Evolutionary conservation across 768 basidiomycete genomes (phyloP), one percentile per base, ranked within the genome.

Genomic region (Mycena olivaceomarginata): DNA sequence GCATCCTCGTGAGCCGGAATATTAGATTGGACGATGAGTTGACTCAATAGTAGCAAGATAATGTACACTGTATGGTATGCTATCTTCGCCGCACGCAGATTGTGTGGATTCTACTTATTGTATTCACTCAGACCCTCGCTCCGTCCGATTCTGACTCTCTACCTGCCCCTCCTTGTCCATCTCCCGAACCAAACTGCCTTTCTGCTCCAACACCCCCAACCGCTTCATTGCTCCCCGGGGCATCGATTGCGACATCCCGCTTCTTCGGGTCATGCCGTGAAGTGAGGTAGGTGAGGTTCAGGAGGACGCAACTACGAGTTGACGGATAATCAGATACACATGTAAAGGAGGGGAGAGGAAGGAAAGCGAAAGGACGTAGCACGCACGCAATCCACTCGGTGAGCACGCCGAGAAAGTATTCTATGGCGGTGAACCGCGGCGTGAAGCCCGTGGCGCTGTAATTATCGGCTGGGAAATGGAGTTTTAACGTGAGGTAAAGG

Each of bases 341-440:
- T 37, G 77, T 78, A 56, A 70, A 78, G 43, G 56, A 73, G 18
- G 10, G 43, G 5, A n/a, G 43, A 7, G 10, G 43, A 15, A 45
- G 43, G 43, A 5, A 15, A 2, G 43, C 15, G 48, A 51, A 51
- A 51, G 37, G 16, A 3, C 43, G 71, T 25, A 59, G 39, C 12
- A 78, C 81, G 13, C 66, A 80, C 80, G 81, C 60, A 5, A 73
- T 39, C 76, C 77, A 82, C 62, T 82, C 81, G 4, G 79, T 71
- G 5, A 80, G n/a, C 39, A 81, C 80, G 5, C 81, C 81, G 39
- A 82, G 67, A 1, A 78, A 60, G 68, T 81, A 82, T 63, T 81
- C 80, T 41, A 81, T 77, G 4, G 70, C 74, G 8, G 79, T 78
- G 48, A 80, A 82, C 4, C 70, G 73, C 0, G 73, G 70, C 25